A percentile compares a stretch with the other conserved stretches of the same genome.
phyloP scores from a whole-genome alignment of 179 eudicot genomes.

The Kewa caespitosa region DNA sequence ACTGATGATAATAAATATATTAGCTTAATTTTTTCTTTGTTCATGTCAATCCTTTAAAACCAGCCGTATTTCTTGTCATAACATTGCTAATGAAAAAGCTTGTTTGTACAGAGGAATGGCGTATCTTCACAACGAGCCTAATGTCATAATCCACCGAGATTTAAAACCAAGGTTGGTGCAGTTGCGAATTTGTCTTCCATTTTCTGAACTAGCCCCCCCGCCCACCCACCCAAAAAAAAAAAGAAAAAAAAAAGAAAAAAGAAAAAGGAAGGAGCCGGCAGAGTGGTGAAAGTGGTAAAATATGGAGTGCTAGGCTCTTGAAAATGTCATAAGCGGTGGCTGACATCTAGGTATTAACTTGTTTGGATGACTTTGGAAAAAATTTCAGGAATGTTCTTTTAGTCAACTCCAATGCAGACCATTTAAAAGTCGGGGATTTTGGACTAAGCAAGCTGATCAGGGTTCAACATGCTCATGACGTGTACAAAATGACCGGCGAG shows the following conservation, averaged over 20 bases:
- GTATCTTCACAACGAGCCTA: slow-evolving; percentile 95
- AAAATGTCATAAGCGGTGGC: no score
- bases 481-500: slow-evolving; percentile 97
- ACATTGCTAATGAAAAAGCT: slow-evolving; percentile 22
- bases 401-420: slow-evolving; percentile 94
- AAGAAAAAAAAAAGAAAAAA: no score
- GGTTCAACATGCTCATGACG: slow-evolving; percentile 88
- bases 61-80: no score
- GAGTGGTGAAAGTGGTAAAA: no score
- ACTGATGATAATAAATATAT: not conserved
- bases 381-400: slow-evolving; percentile 85
- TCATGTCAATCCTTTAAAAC: slow-evolving; percentile 14
- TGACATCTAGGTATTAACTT: not conserved
- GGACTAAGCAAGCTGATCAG: slow-evolving; percentile 94
- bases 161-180: slow-evolving; percentile 87
- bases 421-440: slow-evolving; percentile 96
- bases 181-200: not conserved
- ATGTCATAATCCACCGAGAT: slow-evolving; percentile 91
- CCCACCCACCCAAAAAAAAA: no score
- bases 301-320: no score
- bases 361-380: slow-evolving; percentile 9
- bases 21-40: not conserved
- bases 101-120: slow-evolving; percentile 82
- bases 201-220: no score
- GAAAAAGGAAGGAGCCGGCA: no score